These are phyloP conservation scores for Leccinum olivaceopallidum DNA, from an alignment of 768 basidiomycete genomes.

Conservation along the genomic window DNA sequence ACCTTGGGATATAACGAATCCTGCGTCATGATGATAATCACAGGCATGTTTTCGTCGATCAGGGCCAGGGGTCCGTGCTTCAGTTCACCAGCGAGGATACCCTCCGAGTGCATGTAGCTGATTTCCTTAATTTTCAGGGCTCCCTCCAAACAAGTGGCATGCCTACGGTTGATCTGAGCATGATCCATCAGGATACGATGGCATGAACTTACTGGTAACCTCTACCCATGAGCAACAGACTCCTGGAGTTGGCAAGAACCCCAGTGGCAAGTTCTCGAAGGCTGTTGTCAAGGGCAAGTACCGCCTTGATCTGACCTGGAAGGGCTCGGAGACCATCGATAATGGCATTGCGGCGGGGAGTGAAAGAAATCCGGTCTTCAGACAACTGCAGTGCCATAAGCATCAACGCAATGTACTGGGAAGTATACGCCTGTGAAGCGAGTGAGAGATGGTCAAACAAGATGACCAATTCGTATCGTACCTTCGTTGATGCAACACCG, in stretches of 20 bases:
- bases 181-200: too few relatives aligned
- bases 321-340: constrained; percentile 92
- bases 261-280: constrained; percentile 85
- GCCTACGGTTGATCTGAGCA: constrained; percentile 37
- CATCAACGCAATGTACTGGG: constrained; percentile 96
- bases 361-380: constrained; percentile 94
- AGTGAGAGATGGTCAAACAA: constrained; percentile 1
- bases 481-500: constrained; percentile 98
- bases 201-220: constrained; percentile 82
- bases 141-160: constrained; percentile 97
- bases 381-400: constrained; percentile 99
- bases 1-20: constrained; percentile 99
- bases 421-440: constrained; percentile 81
- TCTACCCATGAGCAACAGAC: constrained; percentile 93
- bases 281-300: constrained; percentile 74
- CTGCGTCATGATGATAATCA: constrained; percentile 99
- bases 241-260: constrained; percentile 75
- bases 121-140: constrained; percentile 99
- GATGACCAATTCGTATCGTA: constrained; percentile 20
- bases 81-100: constrained; percentile 96
- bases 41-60: constrained; percentile 98
- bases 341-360: constrained; percentile 87
- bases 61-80: constrained; percentile 98
- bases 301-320: constrained; percentile 83
- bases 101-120: constrained; percentile 65